These are phyloP conservation scores for Erysimum cheiranthoides DNA, from an alignment of 345 rosid species.

Conservation along the genomic window DNA sequence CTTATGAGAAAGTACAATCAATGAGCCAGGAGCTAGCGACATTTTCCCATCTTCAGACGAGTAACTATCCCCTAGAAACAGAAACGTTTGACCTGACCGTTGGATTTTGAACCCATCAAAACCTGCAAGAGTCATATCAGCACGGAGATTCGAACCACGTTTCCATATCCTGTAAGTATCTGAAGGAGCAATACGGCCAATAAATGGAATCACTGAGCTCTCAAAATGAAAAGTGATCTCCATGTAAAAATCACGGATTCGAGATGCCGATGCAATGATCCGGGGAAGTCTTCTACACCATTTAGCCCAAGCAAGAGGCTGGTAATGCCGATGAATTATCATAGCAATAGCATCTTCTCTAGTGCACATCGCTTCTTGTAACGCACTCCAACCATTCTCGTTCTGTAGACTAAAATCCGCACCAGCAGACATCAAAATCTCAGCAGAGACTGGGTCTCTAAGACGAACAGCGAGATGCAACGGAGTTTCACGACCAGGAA, in stretches of 20 bases:
- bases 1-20: constrained; percentile 93
- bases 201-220: constrained; percentile 96
- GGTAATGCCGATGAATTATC: constrained; percentile 89
- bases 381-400: constrained; percentile 99
- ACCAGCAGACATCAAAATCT: constrained; percentile 90
- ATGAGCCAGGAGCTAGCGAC: constrained; percentile 73
- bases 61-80: constrained; percentile 92
- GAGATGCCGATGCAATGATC: constrained; percentile 78
- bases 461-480: constrained; percentile 94
- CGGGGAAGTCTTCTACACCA: constrained; percentile 98
- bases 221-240: constrained; percentile 98
- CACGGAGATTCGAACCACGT: constrained; percentile 97
- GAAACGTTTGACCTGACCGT: constrained; percentile 89
- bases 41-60: constrained; percentile 71
- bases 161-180: constrained; percentile 99
- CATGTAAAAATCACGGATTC: constrained; percentile 96
- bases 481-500: constrained; percentile 95
- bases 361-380: constrained; percentile 97
- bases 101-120: constrained; percentile 97
- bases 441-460: constrained; percentile 77
- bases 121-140: constrained; percentile 98
- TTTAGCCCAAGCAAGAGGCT: constrained; percentile 99
- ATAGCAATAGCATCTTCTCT: constrained; percentile 92
- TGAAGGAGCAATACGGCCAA: constrained; percentile 96
- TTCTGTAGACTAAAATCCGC: constrained; percentile 99